Evolutionary conservation across 2,329 filamentous ascomycete genomes (phyloP).

Genomic region (Rutstroemia sp.): DNA sequence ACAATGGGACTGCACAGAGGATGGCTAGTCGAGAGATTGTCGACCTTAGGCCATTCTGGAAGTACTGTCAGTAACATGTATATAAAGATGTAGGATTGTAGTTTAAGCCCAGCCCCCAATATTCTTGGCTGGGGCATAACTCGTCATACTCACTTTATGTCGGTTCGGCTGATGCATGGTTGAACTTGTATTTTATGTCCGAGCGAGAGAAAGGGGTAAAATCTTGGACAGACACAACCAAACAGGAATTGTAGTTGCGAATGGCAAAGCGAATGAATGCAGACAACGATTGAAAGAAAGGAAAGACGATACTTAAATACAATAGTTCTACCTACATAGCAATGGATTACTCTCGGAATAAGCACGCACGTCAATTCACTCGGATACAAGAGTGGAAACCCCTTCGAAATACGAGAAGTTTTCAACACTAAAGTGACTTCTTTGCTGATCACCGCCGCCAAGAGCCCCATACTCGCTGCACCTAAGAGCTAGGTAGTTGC

Average conservation of each 20-base stretch:
- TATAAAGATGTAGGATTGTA: background rate
- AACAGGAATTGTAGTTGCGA: too few species aligned
- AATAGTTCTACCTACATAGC: background rate
- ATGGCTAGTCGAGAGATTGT: background rate
- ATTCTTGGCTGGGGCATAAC: background rate
- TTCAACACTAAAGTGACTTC: background rate
- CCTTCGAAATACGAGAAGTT: conserved; percentile 1
- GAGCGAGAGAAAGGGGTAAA: background rate
- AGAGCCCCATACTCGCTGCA: background rate
- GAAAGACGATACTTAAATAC: background rate
- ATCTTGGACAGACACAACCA: too few species aligned
- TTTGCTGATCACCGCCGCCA: background rate
- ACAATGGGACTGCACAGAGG: background rate
- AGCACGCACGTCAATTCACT: background rate
- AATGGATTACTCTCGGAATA: background rate
- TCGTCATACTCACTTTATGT: background rate
- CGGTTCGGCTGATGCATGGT: background rate
- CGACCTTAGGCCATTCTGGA: background rate
- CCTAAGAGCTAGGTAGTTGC: background rate
- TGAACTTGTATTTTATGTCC: background rate
- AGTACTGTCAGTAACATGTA: background rate
- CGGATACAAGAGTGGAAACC: too few species aligned
- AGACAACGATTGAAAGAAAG: background rate
- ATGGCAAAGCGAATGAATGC: background rate
- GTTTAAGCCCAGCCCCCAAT: too few species aligned